A percentile compares a stretch with the other conserved stretches of the same genome.
Evolutionary conservation across 805 yeast species (phyloP).

Genomic region (Kluyveromyces lactis): DNA sequence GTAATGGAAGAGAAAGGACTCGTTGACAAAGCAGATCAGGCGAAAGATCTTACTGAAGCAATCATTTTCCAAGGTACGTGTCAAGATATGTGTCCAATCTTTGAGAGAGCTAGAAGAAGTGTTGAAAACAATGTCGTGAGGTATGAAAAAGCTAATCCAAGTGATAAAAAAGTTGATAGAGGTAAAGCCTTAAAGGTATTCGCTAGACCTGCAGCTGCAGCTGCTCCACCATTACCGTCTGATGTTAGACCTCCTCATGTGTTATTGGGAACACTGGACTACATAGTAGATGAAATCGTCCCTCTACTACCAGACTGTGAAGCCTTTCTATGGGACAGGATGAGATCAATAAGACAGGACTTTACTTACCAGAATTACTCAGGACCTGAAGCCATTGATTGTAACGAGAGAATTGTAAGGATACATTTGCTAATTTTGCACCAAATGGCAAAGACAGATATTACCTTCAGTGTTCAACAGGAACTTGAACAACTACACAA

Average conservation of each 20-base stretch:
- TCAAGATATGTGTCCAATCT: constrained; percentile 88
- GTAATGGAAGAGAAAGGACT: constrained; percentile 74
- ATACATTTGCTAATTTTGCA: constrained; percentile 79
- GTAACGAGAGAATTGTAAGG: constrained; percentile 85
- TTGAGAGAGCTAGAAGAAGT: constrained; percentile 81
- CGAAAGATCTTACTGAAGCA: constrained; percentile 82
- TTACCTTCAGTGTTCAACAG: constrained; percentile 86
- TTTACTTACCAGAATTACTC: constrained; percentile 90
- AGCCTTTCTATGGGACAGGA: constrained; percentile 93
- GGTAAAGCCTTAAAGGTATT: constrained; percentile 78
- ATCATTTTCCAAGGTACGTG: constrained; percentile 84
- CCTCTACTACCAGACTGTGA: constrained; percentile 74
- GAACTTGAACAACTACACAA: constrained; percentile 92
- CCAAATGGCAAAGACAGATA: constrained; percentile 65
- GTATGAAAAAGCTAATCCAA: constrained; percentile 57
- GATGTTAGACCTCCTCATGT: constrained; percentile 92
- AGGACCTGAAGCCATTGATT: constrained; percentile 89
- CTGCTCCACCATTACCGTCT: constrained; percentile 94
- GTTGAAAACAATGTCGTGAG: constrained; percentile 79
- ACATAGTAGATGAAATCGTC: constrained; percentile 56
- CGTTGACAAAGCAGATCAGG: constrained; percentile 79
- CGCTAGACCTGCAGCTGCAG: constrained; percentile 96
- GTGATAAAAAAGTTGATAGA: constrained; percentile 48
- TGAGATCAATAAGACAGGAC: constrained; percentile 93
- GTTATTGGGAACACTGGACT: constrained; percentile 56